phyloP scores from a whole-genome alignment of 2,329 filamentous ascomycete species.

The Fusarium devonianum region DNA sequence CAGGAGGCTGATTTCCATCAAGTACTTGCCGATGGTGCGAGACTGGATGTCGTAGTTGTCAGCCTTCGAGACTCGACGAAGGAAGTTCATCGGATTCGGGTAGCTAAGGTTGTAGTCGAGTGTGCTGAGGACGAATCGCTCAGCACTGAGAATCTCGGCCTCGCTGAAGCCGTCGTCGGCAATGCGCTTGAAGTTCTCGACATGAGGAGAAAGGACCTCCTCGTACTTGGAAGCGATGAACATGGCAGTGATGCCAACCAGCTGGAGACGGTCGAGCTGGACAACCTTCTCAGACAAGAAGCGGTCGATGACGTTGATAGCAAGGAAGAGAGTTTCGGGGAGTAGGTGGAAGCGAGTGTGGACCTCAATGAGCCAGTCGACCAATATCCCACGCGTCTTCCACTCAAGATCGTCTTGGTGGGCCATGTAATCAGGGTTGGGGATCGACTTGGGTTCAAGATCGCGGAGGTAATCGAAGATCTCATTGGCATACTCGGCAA shows the following conservation, averaged over 20 bases:
- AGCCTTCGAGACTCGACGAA: slow-evolving; percentile 97
- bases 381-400: slow-evolving; percentile 97
- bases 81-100: slow-evolving; percentile 99
- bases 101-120: slow-evolving; percentile 98
- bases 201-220: slow-evolving; percentile 95
- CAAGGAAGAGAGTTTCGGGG: slow-evolving; percentile 94
- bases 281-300: slow-evolving; percentile 97
- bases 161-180: slow-evolving; percentile 96
- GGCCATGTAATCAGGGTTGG: slow-evolving; percentile 94
- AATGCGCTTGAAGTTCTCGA: slow-evolving; percentile 96
- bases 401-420: slow-evolving; percentile 95
- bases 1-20: slow-evolving; percentile 95
- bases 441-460: slow-evolving; percentile 78
- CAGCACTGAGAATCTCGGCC: slow-evolving; percentile 94
- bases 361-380: slow-evolving; percentile 98
- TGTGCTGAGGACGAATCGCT: slow-evolving; percentile 89
- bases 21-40: slow-evolving; percentile 94
- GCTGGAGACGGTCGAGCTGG: slow-evolving; percentile 91
- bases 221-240: slow-evolving; percentile 99
- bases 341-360: slow-evolving; percentile 96
- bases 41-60: slow-evolving; percentile 99
- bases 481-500: slow-evolving; percentile 94
- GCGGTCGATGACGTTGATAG: slow-evolving; percentile 97
- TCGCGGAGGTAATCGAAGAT: slow-evolving; percentile 96
- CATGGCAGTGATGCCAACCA: slow-evolving; percentile 98